These are phyloP conservation scores for Neonectria ditissima DNA, from an alignment of 2,329 filamentous ascomycete genomes.

Conservation along the genomic window DNA sequence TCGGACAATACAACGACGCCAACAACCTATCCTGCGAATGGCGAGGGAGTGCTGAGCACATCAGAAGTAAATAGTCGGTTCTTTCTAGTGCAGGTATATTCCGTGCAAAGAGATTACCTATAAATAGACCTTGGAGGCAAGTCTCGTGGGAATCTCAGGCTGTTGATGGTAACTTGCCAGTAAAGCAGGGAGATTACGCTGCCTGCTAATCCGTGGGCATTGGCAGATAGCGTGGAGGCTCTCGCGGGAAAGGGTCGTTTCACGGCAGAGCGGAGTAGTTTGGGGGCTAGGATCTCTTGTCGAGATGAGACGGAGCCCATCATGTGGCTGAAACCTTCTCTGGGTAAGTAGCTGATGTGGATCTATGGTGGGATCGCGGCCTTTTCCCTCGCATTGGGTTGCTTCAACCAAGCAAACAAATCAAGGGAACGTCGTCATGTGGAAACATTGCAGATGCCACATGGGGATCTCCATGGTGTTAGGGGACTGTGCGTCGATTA, in stretches of 20 bases:
- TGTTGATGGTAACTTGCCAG: too few species aligned
- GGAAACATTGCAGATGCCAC: not conserved
- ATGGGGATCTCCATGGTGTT: not conserved
- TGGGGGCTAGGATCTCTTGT: not conserved
- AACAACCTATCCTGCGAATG: not conserved
- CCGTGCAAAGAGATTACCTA: too few species aligned
- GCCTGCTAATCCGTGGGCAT: too few species aligned
- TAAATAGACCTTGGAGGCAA: too few species aligned
- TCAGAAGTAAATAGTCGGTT: too few species aligned
- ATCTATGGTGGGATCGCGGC: not conserved
- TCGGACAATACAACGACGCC: not conserved
- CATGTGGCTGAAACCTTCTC: slow-evolving; percentile 13
- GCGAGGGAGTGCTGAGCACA: not conserved
- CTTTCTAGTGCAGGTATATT: too few species aligned
- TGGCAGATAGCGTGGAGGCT: not conserved
- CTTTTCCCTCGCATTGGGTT: not conserved
- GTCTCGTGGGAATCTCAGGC: too few species aligned
- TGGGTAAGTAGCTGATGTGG: slow-evolving; percentile 8
- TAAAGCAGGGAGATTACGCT: too few species aligned
- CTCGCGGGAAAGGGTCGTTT: not conserved
- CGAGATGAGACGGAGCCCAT: slow-evolving; percentile 1
- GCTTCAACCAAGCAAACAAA: not conserved
- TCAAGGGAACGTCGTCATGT: not conserved
- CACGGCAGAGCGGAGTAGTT: not conserved
- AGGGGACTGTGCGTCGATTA: not conserved